Conservation (phyloP, 768 basidiomycete species). For the Suillus decipiens region DNA sequence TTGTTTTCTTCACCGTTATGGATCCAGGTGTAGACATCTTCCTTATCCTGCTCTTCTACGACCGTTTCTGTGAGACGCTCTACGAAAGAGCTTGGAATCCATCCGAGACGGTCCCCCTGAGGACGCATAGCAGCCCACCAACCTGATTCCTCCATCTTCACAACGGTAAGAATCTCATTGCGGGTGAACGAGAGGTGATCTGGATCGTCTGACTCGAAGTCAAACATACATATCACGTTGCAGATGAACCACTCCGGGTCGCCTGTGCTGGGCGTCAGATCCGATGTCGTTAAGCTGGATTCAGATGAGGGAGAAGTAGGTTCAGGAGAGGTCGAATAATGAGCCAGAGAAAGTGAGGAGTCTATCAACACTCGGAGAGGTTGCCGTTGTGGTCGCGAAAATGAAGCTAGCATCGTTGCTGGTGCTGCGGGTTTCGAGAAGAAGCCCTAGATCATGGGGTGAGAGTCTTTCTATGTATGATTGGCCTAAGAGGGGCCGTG, state of each 20-base stretch:
- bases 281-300: conserved; percentile 12
- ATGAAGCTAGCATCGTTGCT: conserved; percentile 10
- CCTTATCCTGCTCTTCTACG: background rate
- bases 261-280: conserved; percentile 34
- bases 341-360: conserved; percentile 35
- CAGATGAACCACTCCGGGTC: conserved; percentile 35
- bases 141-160: conserved; percentile 69
- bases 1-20: conserved; percentile 51
- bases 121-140: conserved; percentile 81
- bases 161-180: conserved; percentile 67
- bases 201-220: conserved; percentile 63
- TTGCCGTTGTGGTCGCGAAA: conserved; percentile 16
- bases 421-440: background rate
- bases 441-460: background rate
- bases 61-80: conserved; percentile 38
- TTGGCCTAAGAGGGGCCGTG: background rate
- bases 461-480: conserved; percentile 1
- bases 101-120: conserved; percentile 57
- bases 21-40: conserved; percentile 17
- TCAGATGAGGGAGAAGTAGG: conserved; percentile 16
- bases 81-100: conserved; percentile 79
- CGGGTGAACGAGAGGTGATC: conserved; percentile 63
- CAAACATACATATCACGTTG: conserved; percentile 60
- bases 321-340: conserved; percentile 36
- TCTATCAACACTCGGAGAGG: conserved; percentile 35